Evolutionary conservation across 495 filamentous ascomycete species (phyloP), one percentile per base, ranked within the genome.

Genomic region (Hyaloscypha bicolor): DNA sequence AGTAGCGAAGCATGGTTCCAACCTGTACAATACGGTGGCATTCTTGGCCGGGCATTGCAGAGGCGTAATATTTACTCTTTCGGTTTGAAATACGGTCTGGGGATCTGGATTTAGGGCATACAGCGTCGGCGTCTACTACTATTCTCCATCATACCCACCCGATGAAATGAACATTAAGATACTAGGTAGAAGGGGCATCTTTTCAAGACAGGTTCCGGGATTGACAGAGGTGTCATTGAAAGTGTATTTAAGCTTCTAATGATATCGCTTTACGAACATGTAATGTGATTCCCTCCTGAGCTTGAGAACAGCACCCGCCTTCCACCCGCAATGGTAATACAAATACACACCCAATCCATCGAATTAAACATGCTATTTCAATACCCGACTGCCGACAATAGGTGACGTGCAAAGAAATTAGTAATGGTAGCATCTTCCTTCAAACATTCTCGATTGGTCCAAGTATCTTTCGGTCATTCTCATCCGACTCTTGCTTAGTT

Each of bases 1-100:
- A 86, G 73, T 87, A 60, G 37, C 2, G n/a, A 33, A 31, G 9
- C 30, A 11, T 9, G 31, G 9, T 37, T 16, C 12, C 56, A 60
- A 31, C 21, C 12, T 60, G 29, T 60, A 37, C n/a, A 60, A 21
- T 21, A 37, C 12, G 29, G 19, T 33, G 37, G 22, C 64, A 30
- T 48, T 58, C 30, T 63, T 64, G 61, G 45, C 42, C 4, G 37
- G 31, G 61, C 66, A 69, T 69, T 64, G 33, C 66, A 35, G 39
- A 21, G 60, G 53, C 61, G 60, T 65, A 39, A 57, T 58, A 45
- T 66, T 68, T 65, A 22, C n/a, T 22, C 30, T 69, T 69, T 32
- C 39, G 29, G 35, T n/a, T 11, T 22, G n/a, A 35, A 30, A 30
- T 21, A 56, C 37, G 60, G 9, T n/a, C 31, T 33, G 19, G 21